Base-by-base conservation (phyloP, 352 stramenopile genomes). In the Phytophthora cryptogea region DNA sequence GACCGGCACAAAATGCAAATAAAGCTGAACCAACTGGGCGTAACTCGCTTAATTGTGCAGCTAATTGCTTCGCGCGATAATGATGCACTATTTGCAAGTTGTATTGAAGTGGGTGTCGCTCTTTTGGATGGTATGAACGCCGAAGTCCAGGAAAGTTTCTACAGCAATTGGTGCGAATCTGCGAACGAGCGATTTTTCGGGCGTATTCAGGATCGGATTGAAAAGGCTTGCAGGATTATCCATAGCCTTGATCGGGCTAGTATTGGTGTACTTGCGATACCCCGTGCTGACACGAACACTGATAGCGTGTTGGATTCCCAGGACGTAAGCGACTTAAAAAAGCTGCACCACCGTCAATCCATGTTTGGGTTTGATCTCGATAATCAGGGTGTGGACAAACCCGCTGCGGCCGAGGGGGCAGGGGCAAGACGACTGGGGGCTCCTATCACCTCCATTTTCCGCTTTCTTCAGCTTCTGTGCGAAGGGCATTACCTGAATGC, bases 51-150 rank as follows among this genome's bases (percentile, higher is more conserved):
- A n/a, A 77, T 92, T 8, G 77, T 92, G 0, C 66, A 89, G 20
- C 43, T 92, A 14, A 81, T 92, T 27, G 57, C 78, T 16, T 74
- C 54, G 2, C 57, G 78, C 14, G 78, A 88, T 10, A 80, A 87
- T 35, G 76, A 86, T 16, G 53, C 66, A 5, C 44, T 92, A 9
- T 86, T 90, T 63, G 60, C 71, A 13, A 81, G 68, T 17, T 76
- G 77, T 58, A 74, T 92, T 37, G 63, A 83, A 33, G 70, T 92
- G 20, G 82, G 82, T 8, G 78, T 92, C 10, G 78, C 82, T 8
- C 57, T 92, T 4, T 51, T 92, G 17, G 76, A 90, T 56, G 82
- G 80, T 4, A 90, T 92, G 80, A 92, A 92, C 44, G 78, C 82
- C 1, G 72, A 88, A 53, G 82, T 92, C 1, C 82, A 92, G 59